A percentile compares a stretch with the other conserved stretches of the same genome.
Evolutionary conservation across 2,329 filamentous ascomycete genomes (phyloP).

Genomic region (Pseudogymnoascus sp.): DNA sequence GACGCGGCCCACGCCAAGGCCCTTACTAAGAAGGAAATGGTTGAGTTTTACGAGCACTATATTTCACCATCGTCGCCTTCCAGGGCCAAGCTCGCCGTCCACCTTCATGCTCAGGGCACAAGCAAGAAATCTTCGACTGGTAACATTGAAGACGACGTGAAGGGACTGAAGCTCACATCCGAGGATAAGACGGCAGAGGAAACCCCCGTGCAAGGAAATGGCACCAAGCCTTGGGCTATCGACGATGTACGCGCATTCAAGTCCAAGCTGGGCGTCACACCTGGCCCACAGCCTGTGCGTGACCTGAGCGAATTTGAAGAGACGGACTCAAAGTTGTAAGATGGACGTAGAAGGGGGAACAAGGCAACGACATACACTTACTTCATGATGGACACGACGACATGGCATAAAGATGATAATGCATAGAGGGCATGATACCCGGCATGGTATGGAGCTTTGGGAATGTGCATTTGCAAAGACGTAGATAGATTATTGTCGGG

Average conservation of each 20-base stretch:
- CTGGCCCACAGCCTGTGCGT: constrained; percentile 62
- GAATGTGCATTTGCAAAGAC: not conserved
- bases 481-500: not conserved
- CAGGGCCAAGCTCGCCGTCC: constrained; percentile 76
- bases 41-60: constrained; percentile 68
- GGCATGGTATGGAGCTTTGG: constrained; percentile 6
- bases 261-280: constrained; percentile 61
- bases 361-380: constrained; percentile 4
- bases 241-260: constrained; percentile 76
- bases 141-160: constrained; percentile 33
- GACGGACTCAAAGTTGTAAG: constrained; percentile 68
- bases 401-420: not conserved
- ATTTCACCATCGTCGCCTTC: constrained; percentile 65
- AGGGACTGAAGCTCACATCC: constrained; percentile 23
- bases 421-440: constrained; percentile 4
- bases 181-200: constrained; percentile 24
- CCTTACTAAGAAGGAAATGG: constrained; percentile 70
- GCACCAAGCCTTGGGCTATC: constrained; percentile 53
- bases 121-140: constrained; percentile 35
- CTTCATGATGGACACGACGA: constrained; percentile 1
- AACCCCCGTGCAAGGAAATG: constrained; percentile 30
- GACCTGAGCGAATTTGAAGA: constrained; percentile 83
- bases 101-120: constrained; percentile 67
- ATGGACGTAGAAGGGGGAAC: not conserved
- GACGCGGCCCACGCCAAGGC: constrained; percentile 68